Conservation (phyloP, 768 basidiomycete genomes). For the Kwoniella bestiolae region DNA sequence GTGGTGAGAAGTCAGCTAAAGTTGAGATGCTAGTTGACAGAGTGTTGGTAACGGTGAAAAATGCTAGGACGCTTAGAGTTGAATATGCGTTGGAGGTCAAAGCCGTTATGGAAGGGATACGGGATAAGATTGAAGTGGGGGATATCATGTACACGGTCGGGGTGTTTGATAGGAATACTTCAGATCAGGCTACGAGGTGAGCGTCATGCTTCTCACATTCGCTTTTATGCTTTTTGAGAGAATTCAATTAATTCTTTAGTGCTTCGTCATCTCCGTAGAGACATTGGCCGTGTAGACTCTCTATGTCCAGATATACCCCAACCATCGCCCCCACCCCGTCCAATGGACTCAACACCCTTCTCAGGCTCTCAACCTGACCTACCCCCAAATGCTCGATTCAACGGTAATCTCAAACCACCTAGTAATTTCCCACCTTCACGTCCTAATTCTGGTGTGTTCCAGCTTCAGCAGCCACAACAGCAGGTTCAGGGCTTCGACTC, state of each 20-base stretch:
- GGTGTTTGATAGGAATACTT: conserved; percentile 34
- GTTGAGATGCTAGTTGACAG: conserved; percentile 64
- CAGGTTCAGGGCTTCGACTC: conserved; percentile 35
- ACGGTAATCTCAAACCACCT: background rate
- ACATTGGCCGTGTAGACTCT: conserved; percentile 43
- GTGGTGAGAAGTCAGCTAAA: conserved; percentile 72
- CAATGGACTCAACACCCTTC: conserved; percentile 10
- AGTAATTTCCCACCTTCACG: conserved; percentile 9
- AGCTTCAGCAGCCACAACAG: conserved; percentile 6
- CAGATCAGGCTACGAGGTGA: conserved; percentile 51
- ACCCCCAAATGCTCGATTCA: conserved; percentile 8
- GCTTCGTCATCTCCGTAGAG: no score
- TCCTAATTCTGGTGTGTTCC: background rate
- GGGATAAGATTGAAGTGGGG: conserved; percentile 33
- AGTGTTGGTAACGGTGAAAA: conserved; percentile 77
- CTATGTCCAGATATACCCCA: conserved; percentile 32
- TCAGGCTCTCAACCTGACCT: conserved; percentile 2
- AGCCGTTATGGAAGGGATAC: conserved; percentile 70
- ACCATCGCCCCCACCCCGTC: conserved; percentile 1
- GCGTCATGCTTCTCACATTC: no score
- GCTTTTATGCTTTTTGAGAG: no score
- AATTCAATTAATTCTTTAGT: no score
- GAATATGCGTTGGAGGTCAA: conserved; percentile 77
- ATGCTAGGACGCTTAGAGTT: conserved; percentile 72
- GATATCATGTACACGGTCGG: conserved; percentile 49